phyloP scores from a whole-genome alignment of 352 stramenopile genomes.

The Pythium graminicola region DNA sequence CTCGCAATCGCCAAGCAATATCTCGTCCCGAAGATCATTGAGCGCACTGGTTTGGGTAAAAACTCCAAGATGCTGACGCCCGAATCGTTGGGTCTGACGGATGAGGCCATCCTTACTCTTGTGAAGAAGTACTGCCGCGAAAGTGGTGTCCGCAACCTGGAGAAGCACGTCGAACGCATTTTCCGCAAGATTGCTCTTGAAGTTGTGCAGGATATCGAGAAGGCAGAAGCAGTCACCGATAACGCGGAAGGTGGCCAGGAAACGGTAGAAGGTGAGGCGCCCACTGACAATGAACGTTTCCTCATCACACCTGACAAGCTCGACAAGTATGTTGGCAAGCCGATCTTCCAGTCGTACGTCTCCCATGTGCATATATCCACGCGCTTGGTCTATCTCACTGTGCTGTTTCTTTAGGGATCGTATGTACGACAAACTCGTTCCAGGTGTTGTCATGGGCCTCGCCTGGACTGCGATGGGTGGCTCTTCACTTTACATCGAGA shows the following conservation, averaged over 20 bases:
- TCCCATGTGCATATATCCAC: not conserved
- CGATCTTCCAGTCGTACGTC: slow-evolving; percentile 92
- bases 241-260: slow-evolving; percentile 28
- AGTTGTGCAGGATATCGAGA: slow-evolving; percentile 88
- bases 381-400: not conserved
- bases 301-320: slow-evolving; percentile 93
- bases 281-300: slow-evolving; percentile 56
- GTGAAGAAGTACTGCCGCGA: slow-evolving; percentile 95
- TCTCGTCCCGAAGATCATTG: slow-evolving; percentile 95
- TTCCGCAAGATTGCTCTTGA: slow-evolving; percentile 97
- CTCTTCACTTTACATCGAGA: slow-evolving; percentile 98
- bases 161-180: slow-evolving; percentile 98
- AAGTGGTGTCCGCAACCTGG: slow-evolving; percentile 95
- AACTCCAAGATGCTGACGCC: slow-evolving; percentile 51
- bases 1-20: slow-evolving; percentile 97
- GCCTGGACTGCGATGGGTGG: slow-evolving; percentile 98
- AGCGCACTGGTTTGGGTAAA: slow-evolving; percentile 84
- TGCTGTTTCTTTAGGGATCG: slow-evolving; percentile 71
- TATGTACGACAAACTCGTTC: slow-evolving; percentile 93
- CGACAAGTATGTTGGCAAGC: slow-evolving; percentile 97
- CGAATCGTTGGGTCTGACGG: slow-evolving; percentile 84
- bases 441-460: slow-evolving; percentile 98
- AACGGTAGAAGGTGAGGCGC: slow-evolving; percentile 3
- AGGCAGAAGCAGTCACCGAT: slow-evolving; percentile 27
- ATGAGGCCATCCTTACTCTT: slow-evolving; percentile 89